These are phyloP conservation scores for Scedosporium boydii DNA, from an alignment of 2,329 filamentous ascomycete species.

Conservation along the genomic window DNA sequence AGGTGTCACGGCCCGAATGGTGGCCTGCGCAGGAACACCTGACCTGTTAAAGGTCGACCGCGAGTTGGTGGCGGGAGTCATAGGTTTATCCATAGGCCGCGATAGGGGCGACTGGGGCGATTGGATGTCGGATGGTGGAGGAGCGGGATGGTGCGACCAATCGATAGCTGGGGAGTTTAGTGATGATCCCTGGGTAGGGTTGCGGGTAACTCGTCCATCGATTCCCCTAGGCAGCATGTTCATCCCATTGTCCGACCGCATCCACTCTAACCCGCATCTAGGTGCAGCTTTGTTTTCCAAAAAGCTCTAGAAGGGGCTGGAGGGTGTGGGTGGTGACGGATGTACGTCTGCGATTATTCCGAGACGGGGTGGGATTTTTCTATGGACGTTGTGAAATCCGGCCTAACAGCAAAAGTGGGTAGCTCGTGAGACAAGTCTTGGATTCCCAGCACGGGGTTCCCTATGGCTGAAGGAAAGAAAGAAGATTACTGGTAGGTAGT, in stretches of 20 bases:
- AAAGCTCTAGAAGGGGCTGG: not conserved
- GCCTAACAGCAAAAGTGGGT: not conserved
- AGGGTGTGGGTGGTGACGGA: slow-evolving; percentile 7
- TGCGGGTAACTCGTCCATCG: slow-evolving; percentile 25
- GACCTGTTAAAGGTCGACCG: slow-evolving; percentile 19
- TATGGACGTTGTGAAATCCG: too few relatives aligned
- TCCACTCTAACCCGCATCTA: slow-evolving; percentile 24
- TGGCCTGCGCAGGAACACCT: not conserved
- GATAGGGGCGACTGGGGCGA: not conserved
- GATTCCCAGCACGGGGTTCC: too few relatives aligned
- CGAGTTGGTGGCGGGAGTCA: slow-evolving; percentile 21
- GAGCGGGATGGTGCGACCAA: not conserved
- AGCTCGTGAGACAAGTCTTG: too few relatives aligned
- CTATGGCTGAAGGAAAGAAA: too few relatives aligned
- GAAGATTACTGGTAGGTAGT: too few relatives aligned
- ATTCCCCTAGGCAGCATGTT: slow-evolving; percentile 34
- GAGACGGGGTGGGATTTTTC: too few relatives aligned
- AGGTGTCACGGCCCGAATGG: slow-evolving; percentile 58
- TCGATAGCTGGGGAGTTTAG: slow-evolving; percentile 3
- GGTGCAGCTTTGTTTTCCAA: slow-evolving; percentile 4
- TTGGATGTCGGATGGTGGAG: not conserved
- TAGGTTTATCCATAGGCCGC: slow-evolving; percentile 21
- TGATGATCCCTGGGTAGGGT: slow-evolving; percentile 6
- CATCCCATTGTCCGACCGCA: slow-evolving; percentile 34
- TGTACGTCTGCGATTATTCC: not conserved